phyloP scores from a whole-genome alignment of 2,329 filamentous ascomycete species.

The Rhynchosporium agropyri region DNA sequence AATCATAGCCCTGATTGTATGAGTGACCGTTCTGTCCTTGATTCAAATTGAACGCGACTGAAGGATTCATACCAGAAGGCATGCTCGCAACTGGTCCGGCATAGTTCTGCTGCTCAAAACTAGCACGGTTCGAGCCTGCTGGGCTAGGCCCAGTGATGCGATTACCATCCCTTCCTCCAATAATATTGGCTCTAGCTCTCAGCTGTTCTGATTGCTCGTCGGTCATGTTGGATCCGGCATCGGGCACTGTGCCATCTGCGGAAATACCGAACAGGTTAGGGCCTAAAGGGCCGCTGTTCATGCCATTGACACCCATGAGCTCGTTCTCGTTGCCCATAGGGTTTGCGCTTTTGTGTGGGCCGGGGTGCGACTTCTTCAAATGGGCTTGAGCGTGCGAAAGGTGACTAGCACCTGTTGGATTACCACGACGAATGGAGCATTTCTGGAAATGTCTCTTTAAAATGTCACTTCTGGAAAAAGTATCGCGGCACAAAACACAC shows the following conservation, averaged over 20 bases:
- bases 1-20: constrained; percentile 44
- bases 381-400: constrained; percentile 90
- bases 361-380: constrained; percentile 72
- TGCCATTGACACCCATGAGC: constrained; percentile 61
- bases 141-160: constrained; percentile 58
- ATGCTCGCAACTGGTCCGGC: constrained; percentile 62
- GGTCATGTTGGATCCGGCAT: constrained; percentile 49
- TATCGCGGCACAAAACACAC: constrained; percentile 97
- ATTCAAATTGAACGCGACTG: constrained; percentile 64
- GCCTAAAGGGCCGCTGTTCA: constrained; percentile 49
- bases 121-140: constrained; percentile 49
- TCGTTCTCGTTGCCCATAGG: constrained; percentile 63
- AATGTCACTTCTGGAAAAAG: constrained; percentile 96
- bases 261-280: constrained; percentile 56
- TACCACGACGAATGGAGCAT: constrained; percentile 93
- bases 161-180: constrained; percentile 59
- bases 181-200: constrained; percentile 59
- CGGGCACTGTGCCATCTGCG: constrained; percentile 43
- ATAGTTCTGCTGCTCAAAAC: constrained; percentile 59
- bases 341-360: constrained; percentile 55
- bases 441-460: constrained; percentile 99
- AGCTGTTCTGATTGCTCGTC: constrained; percentile 65
- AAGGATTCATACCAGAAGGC: constrained; percentile 62
- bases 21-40: constrained; percentile 59
- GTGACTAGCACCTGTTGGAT: constrained; percentile 93